Evolutionary conservation across 2,329 filamentous ascomycete genomes (phyloP), one percentile per base, ranked within the genome.

Genomic region (Paraphoma chrysanthemicola): DNA sequence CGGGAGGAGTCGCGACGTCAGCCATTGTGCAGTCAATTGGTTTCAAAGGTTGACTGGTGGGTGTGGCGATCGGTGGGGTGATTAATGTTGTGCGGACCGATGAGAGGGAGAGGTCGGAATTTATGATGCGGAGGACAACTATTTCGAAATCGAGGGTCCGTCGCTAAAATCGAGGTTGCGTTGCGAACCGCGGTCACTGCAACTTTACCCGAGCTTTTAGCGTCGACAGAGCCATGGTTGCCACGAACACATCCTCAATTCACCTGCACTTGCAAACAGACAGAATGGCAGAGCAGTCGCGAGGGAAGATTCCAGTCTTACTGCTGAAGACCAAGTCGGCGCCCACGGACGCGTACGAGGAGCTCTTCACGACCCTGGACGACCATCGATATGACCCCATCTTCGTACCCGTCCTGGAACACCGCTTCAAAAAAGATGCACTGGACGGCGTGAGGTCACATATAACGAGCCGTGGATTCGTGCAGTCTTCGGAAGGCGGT

Each of bases 401-500:
- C 10, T 95, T 94, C 65, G 86, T 95, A 1, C 91, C 91, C 0
- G 91, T 95, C 0, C 80, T 95, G 14, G 86, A 90, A 66, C 91
- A 95, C 72, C 81, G 79, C 29, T 88, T 92, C 69, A 80, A 86
- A 55, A 82, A 87, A 30, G 78, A 82, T 23, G 86, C 88, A 1
- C 77, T 92, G 65, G 72, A 77, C 29, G 76, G 77, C 43, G 77
- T 93, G 18, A 79, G 80, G 30, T 68, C 75, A 3, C 70, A 87
- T 14, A 81, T 93, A 18, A 69, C 73, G 58, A 69, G 68, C 42
- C 77, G 78, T 44, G 78, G 76, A 28, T 79, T 83, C 57, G 70
- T 68, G 12, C 59, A 63, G 31, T 56, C 46, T 43, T 44, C 54
- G 29, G 49, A 63, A 33, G 50, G 60, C 5, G 56, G 62, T 17